Percentiles rank a stretch among this genome's conserved stretches.
Conservation (phyloP, 2,329 filamentous ascomycete genomes). For the Orbilia quercus region DNA sequence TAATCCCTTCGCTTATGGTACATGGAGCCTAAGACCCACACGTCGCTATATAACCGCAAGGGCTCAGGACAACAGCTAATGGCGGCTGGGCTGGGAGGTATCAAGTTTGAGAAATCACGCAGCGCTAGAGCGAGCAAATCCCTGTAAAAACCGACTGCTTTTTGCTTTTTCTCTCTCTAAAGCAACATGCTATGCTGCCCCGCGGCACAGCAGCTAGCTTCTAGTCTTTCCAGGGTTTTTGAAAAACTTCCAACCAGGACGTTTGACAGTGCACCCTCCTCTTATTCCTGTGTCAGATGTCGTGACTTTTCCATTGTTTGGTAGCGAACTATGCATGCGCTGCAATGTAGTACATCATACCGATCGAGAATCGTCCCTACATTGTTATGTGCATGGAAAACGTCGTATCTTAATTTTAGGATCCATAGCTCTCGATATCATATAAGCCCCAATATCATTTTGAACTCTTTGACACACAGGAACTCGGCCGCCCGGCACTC, state of each 20-base stretch:
- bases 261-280: conserved; percentile 1
- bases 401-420: background rate
- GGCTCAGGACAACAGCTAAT: conserved; percentile 15
- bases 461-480: too few species aligned
- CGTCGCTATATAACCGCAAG: conserved; percentile 1
- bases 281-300: conserved; percentile 24
- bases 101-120: conserved; percentile 37
- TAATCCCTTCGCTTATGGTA: background rate
- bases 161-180: conserved; percentile 13
- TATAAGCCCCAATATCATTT: background rate
- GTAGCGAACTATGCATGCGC: conserved; percentile 46
- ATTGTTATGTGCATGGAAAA: background rate
- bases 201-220: conserved; percentile 34
- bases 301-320: conserved; percentile 37
- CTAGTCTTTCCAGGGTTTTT: background rate
- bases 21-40: background rate
- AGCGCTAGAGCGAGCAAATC: conserved; percentile 15
- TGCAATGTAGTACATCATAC: conserved; percentile 23
- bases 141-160: conserved; percentile 15
- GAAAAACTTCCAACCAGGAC: conserved; percentile 43
- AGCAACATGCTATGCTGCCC: conserved; percentile 31
- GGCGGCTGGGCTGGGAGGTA: conserved; percentile 17
- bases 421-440: background rate
- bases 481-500: too few species aligned
- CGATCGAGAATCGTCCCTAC: conserved; percentile 26